phyloP scores from a whole-genome alignment of 2,329 filamentous ascomycete genomes.

The Talaromyces pinophilus region DNA sequence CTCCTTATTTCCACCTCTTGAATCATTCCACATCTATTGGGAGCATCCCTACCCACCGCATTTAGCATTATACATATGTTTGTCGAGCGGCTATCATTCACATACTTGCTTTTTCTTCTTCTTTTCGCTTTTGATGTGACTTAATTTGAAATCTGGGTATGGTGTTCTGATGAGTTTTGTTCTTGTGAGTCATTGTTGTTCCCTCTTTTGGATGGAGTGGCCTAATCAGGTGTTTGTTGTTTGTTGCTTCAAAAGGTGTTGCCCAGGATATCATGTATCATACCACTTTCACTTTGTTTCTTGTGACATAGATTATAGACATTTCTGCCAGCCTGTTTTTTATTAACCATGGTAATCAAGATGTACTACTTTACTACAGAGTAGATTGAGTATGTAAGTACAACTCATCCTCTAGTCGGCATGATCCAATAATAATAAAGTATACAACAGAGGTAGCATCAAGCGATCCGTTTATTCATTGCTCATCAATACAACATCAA shows the following conservation, averaged over 20 bases:
- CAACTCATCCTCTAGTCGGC: no score
- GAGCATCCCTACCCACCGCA: conserved; percentile 15
- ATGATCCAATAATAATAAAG: no score
- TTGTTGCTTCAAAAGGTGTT: conserved; percentile 12
- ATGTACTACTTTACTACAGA: neutral
- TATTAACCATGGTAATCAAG: neutral
- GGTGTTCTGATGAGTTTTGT: conserved; percentile 14
- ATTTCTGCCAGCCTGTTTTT: neutral
- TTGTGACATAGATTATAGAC: conserved; percentile 25
- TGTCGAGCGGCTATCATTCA: conserved; percentile 20
- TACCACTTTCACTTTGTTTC: conserved; percentile 22
- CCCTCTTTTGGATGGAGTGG: conserved; percentile 1
- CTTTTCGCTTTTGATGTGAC: conserved; percentile 4
- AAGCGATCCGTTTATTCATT: neutral
- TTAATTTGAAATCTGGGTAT: conserved; percentile 7
- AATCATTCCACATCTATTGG: conserved; percentile 13
- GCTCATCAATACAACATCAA: neutral
- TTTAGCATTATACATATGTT: conserved; percentile 24
- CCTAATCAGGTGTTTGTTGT: conserved; percentile 16
- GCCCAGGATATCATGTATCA: conserved; percentile 23
- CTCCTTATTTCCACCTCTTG: neutral
- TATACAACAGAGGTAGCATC: neutral
- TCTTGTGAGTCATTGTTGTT: neutral
- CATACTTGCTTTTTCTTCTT: conserved; percentile 9
- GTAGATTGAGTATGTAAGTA: neutral